A percentile compares a stretch with the other conserved stretches of the same genome.
These are phyloP conservation scores for Fusarium globosum DNA, from an alignment of 2,329 filamentous ascomycete genomes.

Conservation along the genomic window DNA sequence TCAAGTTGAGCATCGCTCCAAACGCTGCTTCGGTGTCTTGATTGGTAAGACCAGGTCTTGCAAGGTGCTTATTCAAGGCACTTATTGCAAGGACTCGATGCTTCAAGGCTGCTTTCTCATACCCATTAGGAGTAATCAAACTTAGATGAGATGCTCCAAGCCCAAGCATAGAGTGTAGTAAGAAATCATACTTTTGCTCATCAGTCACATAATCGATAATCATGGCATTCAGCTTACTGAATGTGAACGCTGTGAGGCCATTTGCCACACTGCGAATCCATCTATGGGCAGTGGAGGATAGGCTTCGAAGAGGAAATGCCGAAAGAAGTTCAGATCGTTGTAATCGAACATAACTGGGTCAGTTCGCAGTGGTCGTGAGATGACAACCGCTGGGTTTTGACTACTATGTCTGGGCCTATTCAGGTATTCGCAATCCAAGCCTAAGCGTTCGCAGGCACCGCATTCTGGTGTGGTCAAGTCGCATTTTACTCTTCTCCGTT, in stretches of 20 bases:
- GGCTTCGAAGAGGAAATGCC: constrained; percentile 62
- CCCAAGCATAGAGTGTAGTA: constrained; percentile 56
- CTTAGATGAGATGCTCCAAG: constrained; percentile 54
- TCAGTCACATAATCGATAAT: background rate
- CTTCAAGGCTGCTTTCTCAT: constrained; percentile 46
- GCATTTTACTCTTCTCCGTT: constrained; percentile 59
- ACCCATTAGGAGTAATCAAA: constrained; percentile 40
- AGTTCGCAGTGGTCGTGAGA: constrained; percentile 33
- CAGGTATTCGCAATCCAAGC: constrained; percentile 51
- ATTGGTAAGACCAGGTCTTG: constrained; percentile 41
- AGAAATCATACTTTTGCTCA: constrained; percentile 50
- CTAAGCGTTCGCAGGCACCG: constrained; percentile 50
- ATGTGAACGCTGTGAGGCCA: constrained; percentile 53
- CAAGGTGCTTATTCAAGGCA: constrained; percentile 50
- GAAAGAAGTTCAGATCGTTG: constrained; percentile 63
- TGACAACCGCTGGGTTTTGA: background rate
- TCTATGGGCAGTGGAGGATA: constrained; percentile 54
- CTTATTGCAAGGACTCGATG: constrained; percentile 54
- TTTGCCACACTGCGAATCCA: constrained; percentile 51
- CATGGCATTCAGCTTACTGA: constrained; percentile 41
- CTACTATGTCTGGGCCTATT: background rate
- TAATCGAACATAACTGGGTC: constrained; percentile 50
- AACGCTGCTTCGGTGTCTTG: constrained; percentile 53
- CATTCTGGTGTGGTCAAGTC: constrained; percentile 51
- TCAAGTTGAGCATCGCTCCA: constrained; percentile 51